These are phyloP conservation scores for Salix purpurea DNA, from an alignment of 345 rosid species.

Conservation along the genomic window DNA sequence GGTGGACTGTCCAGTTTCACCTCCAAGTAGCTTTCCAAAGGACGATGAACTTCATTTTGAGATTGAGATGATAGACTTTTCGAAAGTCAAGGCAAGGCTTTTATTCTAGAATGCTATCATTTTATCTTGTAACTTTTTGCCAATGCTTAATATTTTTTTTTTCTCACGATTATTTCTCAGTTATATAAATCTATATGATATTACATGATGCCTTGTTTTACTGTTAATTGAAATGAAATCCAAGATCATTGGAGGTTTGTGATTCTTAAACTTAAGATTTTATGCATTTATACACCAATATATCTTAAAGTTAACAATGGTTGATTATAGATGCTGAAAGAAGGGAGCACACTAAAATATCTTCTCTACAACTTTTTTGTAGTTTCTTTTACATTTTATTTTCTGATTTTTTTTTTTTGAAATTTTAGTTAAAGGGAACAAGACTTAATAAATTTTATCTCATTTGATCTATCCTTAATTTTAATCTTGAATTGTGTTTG, in stretches of 20 bases:
- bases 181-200: no score
- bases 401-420: no score
- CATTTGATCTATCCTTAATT: background rate
- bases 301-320: no score
- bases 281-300: no score
- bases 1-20: conserved; percentile 76
- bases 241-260: background rate
- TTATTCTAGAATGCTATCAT: background rate
- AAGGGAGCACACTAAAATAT: no score
- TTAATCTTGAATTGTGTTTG: conserved; percentile 12
- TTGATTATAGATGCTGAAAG: no score
- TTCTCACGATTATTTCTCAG: no score
- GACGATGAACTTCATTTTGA: conserved; percentile 97
- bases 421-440: no score
- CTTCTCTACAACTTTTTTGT: no score
- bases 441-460: background rate
- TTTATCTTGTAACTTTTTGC: background rate
- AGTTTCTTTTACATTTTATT: no score
- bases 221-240: background rate
- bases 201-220: background rate
- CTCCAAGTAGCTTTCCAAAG: conserved; percentile 64
- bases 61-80: conserved; percentile 77
- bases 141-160: background rate
- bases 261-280: background rate
- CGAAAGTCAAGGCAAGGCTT: conserved; percentile 72